Base-by-base conservation (phyloP, 2,329 filamentous ascomycete species). In the Xylariales sp. region DNA sequence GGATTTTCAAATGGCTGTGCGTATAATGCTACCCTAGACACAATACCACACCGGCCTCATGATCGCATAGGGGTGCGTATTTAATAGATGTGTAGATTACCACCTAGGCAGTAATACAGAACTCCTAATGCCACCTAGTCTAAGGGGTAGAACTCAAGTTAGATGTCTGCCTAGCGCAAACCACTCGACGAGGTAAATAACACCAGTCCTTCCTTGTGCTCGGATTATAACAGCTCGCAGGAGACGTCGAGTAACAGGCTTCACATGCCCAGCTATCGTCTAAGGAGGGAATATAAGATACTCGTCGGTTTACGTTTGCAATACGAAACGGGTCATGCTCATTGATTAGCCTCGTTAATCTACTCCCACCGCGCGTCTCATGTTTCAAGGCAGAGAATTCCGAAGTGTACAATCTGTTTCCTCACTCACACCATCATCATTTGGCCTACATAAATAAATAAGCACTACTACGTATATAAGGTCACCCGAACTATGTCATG, bases 401-500 rank as follows among this genome's bases (percentile, higher is more conserved):
- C 3, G 23, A 36, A 28, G 12, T 32, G 5, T 32, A 23, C n/a
- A 3, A 52, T 46, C 18, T 18, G 43, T 54, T 5, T 41, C 45
- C 9, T 52, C 32, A n/a, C 16, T 36, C 56, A 48, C 56, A 54
- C 56, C 63, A 52, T 36, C 30, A 56, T 50, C 36, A 46, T 30
- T 10, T 5, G 41, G 53, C 62, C 55, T 32, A 18, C 52, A 14
- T 8, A 52, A 2, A 14, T 8, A 52, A 2, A 65, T 65, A 65
- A 65, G 61, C 57, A 39, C 67, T 55, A 67, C 39, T 30, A 18
- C 23, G 23, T 23, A 23, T 23, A 23, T 23, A 18, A 39, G 43
- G 53, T 60, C 64, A 62, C 57, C 55, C 61, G 58, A 56, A 50
- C 52, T 34, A 14, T 53, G 58, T 30, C 49, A 50, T 55, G 57